These are phyloP conservation scores for Solanum gracilifrons DNA, from an alignment of 257 asterid genomes.

Conservation along the genomic window DNA sequence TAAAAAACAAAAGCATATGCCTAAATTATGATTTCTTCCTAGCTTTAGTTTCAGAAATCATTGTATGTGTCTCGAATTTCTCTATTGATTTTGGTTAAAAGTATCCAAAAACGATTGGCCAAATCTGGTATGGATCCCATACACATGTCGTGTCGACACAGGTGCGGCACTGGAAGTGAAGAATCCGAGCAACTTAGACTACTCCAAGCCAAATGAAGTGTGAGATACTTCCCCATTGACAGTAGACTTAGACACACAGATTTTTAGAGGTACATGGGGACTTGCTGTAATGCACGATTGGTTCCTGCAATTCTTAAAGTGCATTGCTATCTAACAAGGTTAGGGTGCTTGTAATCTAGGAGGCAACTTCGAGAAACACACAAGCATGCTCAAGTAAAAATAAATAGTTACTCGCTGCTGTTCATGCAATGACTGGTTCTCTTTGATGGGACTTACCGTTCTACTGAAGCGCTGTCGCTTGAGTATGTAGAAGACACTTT, in stretches of 20 bases:
- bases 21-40: background rate
- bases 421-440: background rate
- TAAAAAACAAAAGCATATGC: background rate
- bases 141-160: background rate
- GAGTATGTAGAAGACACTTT: slow-evolving; percentile 24
- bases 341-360: background rate
- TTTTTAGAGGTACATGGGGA: background rate
- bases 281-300: background rate
- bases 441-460: slow-evolving; percentile 33
- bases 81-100: background rate
- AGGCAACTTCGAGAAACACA: background rate
- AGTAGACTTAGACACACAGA: background rate
- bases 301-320: background rate
- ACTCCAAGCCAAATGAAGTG: background rate
- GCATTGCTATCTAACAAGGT: background rate
- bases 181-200: background rate
- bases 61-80: background rate
- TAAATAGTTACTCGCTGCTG: background rate
- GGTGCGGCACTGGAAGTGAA: background rate
- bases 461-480: slow-evolving; percentile 33
- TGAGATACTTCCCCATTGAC: background rate
- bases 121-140: background rate
- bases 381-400: background rate
- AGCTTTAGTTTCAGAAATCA: background rate
- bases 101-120: background rate